Evolutionary conservation across 306 rosid genomes (phyloP), one percentile per base, ranked within the genome.

Genomic region (Comarum palustre): DNA sequence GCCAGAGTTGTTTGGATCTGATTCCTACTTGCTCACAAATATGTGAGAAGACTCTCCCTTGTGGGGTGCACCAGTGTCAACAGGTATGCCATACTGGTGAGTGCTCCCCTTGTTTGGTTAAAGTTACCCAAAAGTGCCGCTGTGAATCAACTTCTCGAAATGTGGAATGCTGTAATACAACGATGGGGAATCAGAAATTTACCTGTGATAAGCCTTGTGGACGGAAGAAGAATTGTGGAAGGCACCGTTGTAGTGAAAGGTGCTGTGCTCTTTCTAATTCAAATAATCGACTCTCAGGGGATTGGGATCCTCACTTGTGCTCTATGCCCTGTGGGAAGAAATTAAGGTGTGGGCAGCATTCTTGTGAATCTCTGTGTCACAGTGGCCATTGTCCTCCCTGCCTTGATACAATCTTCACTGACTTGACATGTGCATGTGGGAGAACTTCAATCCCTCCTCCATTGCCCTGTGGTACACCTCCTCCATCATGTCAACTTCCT

Each of bases 371-470:
- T 0, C 79, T 90, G 50, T 93, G 98, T 69, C 98, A 93, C 81
- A 93, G 93, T 72, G 98, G 98, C 57, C 93, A 93, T 69, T 93
- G 98, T 77, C 92, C 97, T 42, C 92, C 97, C 41, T 90, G 98
- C 83, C 97, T 89, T 31, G 96, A 90, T 78, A 90, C 98, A 72
- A 90, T 93, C 63, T 93, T 93, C 64, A 77, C 89, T n/a, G 97
- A 93, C 79, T 77, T 90, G 85, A 81, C 91, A 39, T 93, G 98
- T 78, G 93, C 96, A 36, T 90, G 98, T 68, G 93, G 96, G 64
- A 78, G 82, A 78, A 93, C 97, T 47, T 90, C 97, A 74, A 80
- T 86, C 59, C 96, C 93, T 73, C 98, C 98, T 79, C 98, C 97
- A 2, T 77, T 82, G 75, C 97, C 97, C 39, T 93, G 98, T 24